These are phyloP conservation scores for Alternaria arbusti DNA, from an alignment of 2,329 filamentous ascomycete species.

Conservation along the genomic window DNA sequence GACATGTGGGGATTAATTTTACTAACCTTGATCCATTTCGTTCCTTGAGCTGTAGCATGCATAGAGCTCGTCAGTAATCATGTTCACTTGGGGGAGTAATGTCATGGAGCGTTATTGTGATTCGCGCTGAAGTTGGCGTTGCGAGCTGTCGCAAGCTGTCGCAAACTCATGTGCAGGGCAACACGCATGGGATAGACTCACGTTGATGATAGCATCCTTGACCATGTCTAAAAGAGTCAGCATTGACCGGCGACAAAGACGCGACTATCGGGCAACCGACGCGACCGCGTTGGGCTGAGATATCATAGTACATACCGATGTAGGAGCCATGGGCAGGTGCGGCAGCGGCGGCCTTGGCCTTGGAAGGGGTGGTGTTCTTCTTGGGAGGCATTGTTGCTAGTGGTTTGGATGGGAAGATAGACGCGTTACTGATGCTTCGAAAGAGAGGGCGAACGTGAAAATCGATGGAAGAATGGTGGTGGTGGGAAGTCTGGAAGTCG, in stretches of 20 bases:
- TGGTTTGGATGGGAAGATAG: conserved; percentile 33
- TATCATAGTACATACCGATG: conserved; percentile 63
- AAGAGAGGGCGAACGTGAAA: conserved; percentile 34
- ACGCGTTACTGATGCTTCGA: conserved; percentile 40
- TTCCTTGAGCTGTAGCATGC: conserved; percentile 67
- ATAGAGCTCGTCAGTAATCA: conserved; percentile 57
- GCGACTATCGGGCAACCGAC: conserved; percentile 42
- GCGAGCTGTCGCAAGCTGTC: conserved; percentile 22
- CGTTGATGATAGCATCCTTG: conserved; percentile 73
- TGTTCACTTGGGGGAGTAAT: conserved; percentile 10
- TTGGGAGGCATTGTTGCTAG: conserved; percentile 67
- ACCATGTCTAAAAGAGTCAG: conserved; percentile 71
- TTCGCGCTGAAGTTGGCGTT: conserved; percentile 44
- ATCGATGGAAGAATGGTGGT: conserved; percentile 28
- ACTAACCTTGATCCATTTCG: conserved; percentile 73
- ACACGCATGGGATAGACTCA: conserved; percentile 66
- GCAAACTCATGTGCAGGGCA: conserved; percentile 38
- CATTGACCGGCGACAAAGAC: conserved; percentile 59
- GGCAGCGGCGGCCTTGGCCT: conserved; percentile 64
- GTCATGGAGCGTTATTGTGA: conserved; percentile 26
- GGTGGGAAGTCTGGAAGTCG: conserved; percentile 35
- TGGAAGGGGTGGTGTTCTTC: conserved; percentile 62
- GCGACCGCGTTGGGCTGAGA: conserved; percentile 57
- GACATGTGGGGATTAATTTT: conserved; percentile 30
- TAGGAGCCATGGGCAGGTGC: conserved; percentile 67